A percentile compares a stretch with the other conserved stretches of the same genome.
These are phyloP conservation scores for Hansenula sp. DNA, from an alignment of 1,139 yeast species.

Conservation along the genomic window DNA sequence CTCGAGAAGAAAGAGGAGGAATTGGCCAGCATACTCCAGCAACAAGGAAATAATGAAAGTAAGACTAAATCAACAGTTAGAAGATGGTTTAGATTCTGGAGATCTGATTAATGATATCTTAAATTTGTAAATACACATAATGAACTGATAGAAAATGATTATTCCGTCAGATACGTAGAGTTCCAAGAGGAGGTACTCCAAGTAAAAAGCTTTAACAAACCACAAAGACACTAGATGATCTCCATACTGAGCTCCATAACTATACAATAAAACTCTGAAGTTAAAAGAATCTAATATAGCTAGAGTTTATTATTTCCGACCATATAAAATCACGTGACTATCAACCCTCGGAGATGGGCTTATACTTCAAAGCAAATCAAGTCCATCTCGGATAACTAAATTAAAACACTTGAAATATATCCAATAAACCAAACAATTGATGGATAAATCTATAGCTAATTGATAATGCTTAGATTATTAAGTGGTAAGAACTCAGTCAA, in stretches of 20 bases:
- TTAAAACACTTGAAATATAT: too few relatives aligned
- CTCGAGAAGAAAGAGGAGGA: neutral
- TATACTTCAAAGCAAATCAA: too few relatives aligned
- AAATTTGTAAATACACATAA: neutral
- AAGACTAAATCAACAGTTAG: neutral
- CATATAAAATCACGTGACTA: too few relatives aligned
- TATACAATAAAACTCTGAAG: too few relatives aligned
- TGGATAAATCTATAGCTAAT: neutral
- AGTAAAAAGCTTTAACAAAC: too few relatives aligned
- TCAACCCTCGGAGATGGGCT: too few relatives aligned
- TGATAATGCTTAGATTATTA: neutral
- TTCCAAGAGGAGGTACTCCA: too few relatives aligned
- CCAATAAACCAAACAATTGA: neutral
- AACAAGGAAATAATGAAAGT: neutral
- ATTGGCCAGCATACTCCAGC: neutral
- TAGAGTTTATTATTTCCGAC: neutral
- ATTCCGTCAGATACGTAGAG: too few relatives aligned
- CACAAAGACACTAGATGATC: too few relatives aligned
- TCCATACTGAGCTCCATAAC: too few relatives aligned
- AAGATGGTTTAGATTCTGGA: constrained; percentile 1
- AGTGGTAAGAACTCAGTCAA: neutral
- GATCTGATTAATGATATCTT: neutral
- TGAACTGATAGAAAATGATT: neutral
- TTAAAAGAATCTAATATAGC: neutral
- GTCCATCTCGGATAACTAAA: neutral